Conservation (phyloP, 768 basidiomycete species). For the Collybiopsis luxurians region DNA sequence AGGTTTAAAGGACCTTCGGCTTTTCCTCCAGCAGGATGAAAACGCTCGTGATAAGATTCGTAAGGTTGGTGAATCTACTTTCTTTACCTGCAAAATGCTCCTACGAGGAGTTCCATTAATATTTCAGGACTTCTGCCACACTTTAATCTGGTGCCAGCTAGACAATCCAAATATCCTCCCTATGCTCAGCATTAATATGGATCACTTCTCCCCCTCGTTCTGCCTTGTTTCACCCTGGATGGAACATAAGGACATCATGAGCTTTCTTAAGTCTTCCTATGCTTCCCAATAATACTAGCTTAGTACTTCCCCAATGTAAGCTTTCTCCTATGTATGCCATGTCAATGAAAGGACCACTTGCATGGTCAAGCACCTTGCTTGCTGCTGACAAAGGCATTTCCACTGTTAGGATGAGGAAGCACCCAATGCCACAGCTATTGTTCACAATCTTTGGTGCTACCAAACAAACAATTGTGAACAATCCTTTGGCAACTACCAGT, state of each 20-base stretch:
- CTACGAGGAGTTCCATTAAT: no score
- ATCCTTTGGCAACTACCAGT: no score
- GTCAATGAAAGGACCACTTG: no score
- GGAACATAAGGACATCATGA: conserved; percentile 19
- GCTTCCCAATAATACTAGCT: conserved; percentile 40
- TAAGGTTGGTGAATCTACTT: neutral
- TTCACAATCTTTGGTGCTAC: no score
- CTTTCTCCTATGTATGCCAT: conserved; percentile 55
- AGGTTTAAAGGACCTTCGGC: no score
- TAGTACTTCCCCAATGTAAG: conserved; percentile 67
- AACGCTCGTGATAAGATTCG: neutral
- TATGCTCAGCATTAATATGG: conserved; percentile 24
- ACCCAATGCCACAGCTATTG: no score
- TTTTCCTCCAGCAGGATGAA: no score
- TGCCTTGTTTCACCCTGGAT: conserved; percentile 32
- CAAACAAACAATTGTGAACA: no score
- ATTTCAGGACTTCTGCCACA: conserved; percentile 22
- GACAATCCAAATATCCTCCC: conserved; percentile 27
- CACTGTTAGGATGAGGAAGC: no score
- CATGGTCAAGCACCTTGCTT: no score
- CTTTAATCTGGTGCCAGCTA: conserved; percentile 27
- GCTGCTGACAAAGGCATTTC: no score
- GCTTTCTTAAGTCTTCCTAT: conserved; percentile 27
- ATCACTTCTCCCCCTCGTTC: neutral
- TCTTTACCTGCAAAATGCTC: no score